Percentiles rank a stretch among this genome's conserved stretches.
Conservation (phyloP, 2,329 filamentous ascomycete genomes). For the Pseudocercospora fijiensis region DNA sequence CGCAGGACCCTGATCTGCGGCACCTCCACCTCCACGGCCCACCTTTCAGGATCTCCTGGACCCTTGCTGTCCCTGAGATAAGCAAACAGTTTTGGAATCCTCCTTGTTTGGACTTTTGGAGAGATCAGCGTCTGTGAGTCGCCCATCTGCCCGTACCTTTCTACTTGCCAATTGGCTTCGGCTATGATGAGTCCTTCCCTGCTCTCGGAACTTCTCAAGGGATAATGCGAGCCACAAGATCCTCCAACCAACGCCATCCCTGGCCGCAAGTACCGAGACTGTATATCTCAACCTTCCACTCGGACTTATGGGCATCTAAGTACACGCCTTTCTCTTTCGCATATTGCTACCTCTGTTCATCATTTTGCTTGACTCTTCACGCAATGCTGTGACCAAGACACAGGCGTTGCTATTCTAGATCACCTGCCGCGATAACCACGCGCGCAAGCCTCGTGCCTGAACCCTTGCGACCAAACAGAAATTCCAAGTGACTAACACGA, state of each 20-base stretch:
- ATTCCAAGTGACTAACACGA: background rate
- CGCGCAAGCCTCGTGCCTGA: constrained; percentile 3
- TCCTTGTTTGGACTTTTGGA: background rate
- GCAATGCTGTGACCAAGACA: background rate
- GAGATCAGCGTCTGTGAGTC: background rate
- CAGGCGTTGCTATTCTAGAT: background rate
- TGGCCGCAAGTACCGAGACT: background rate
- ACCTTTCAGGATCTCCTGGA: background rate
- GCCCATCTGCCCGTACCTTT: background rate
- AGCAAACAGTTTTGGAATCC: constrained; percentile 4
- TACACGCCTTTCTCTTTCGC: background rate
- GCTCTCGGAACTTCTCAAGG: background rate
- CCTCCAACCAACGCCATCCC: constrained; percentile 1
- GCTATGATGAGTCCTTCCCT: background rate
- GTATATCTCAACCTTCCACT: constrained; percentile 1
- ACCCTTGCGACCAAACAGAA: background rate
- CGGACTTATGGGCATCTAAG: background rate
- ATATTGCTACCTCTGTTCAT: background rate
- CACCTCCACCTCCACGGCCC: background rate
- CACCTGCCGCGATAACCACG: background rate
- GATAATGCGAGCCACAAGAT: background rate
- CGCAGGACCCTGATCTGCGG: background rate
- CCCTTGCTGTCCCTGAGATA: constrained; percentile 1
- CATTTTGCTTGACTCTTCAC: background rate
- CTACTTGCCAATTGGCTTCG: background rate